Evolutionary conservation across 2,329 filamentous ascomycete genomes (phyloP), one percentile per base, ranked within the genome.

Genomic region (Botryotinia narcissicola): DNA sequence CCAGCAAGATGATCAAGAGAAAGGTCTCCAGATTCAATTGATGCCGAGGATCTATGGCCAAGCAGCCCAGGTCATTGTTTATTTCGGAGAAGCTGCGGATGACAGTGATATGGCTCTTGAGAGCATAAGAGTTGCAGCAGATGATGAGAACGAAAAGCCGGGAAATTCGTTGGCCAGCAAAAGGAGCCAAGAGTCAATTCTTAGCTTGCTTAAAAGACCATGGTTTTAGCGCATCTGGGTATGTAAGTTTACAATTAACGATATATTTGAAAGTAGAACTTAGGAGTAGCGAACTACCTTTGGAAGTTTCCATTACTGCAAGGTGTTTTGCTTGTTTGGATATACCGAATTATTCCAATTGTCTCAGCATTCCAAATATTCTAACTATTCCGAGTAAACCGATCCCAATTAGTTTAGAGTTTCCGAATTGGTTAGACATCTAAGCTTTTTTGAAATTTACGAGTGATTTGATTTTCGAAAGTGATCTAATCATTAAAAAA

Each of bases 171-270:
- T 29, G 20, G 22, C 10, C n/a, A 35, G 12, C 6, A 25, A 70
- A 61, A 60, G 6, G 29, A 29, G 5, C 8, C 4, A 51, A 40
- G 25, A 54, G 8, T 12, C 67, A 60, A 22, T 73, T 25, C 37
- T 74, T 25, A 4, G 6, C 14, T 32, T 74, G 29, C 64, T 74
- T 51, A 60, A 71, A 63, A 59, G 61, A 32, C 44, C 46, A 42
- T 74, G 74, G 70, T 75, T 74, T 62, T 59, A 57, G 64, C 66
- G 74, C n/a, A 75, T 74, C 25, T 74, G 64, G 70, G 74, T 73
- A 73, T 66, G 51, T 51, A 5, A 40, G 0, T 37, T 48, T 29
- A 40, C 25, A 35, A 4, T 18, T 16, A 1, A 16, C 25, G 18
- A 54, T 29, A 54, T 14, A 51, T 51, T n/a, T 51, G 48, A 51